These are phyloP conservation scores for Nothophaeocryptopus gaeumannii DNA, from an alignment of 2,329 filamentous ascomycete genomes.

Conservation along the genomic window DNA sequence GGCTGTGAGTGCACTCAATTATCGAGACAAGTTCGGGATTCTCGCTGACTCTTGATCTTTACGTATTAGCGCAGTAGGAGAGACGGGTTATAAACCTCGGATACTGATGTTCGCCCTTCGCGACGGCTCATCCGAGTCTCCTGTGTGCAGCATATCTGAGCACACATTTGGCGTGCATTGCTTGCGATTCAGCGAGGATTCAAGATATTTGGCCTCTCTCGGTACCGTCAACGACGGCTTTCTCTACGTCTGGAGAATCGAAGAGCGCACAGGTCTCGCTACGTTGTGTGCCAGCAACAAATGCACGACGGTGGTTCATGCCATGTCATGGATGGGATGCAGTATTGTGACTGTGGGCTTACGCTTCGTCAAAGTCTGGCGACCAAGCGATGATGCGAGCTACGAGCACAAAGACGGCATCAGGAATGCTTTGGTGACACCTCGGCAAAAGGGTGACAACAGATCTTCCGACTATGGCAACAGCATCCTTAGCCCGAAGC, in stretches of 20 bases:
- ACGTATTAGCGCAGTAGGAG: constrained; percentile 66
- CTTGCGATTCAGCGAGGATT: constrained; percentile 85
- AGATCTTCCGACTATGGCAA: constrained; percentile 33
- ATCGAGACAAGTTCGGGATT: too few relatives aligned
- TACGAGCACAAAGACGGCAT: constrained; percentile 19
- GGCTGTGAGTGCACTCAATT: constrained; percentile 46
- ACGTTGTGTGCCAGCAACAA: constrained; percentile 83
- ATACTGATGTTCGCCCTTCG: constrained; percentile 84
- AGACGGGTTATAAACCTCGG: constrained; percentile 88
- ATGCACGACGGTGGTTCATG: constrained; percentile 80
- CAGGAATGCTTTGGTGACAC: constrained; percentile 23
- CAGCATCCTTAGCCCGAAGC: constrained; percentile 42
- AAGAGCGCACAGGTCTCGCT: constrained; percentile 74
- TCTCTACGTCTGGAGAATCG: constrained; percentile 85
- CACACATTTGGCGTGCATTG: constrained; percentile 86
- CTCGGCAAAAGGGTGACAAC: constrained; percentile 34
- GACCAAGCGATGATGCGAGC: constrained; percentile 62
- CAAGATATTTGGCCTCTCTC: constrained; percentile 80
- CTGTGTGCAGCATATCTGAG: constrained; percentile 80
- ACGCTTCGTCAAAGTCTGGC: constrained; percentile 91
- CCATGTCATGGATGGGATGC: constrained; percentile 87
- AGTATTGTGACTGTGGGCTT: constrained; percentile 82
- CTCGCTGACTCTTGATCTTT: too few relatives aligned
- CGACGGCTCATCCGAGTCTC: constrained; percentile 73
- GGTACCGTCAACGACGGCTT: constrained; percentile 91